phyloP scores from a whole-genome alignment of 306 rosid species.

The Begonia loranthoides region DNA sequence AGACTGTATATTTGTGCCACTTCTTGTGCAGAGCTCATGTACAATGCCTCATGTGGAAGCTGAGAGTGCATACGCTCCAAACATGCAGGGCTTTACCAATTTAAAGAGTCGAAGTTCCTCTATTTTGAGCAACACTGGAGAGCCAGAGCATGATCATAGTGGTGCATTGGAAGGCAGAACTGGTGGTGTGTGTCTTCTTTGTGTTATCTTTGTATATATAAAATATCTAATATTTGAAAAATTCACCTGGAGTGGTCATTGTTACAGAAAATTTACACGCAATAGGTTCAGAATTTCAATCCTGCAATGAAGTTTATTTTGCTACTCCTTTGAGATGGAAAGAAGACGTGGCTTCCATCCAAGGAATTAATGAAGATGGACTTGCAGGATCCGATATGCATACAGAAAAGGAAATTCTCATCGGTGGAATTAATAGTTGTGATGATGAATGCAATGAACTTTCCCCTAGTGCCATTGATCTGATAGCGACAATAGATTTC shows the following conservation, averaged over 20 bases:
- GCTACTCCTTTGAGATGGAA: constrained; percentile 14
- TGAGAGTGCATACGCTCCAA: constrained; percentile 32
- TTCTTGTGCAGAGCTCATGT: constrained; percentile 51
- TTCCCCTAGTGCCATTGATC: constrained; percentile 42
- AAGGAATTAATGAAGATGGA: constrained; percentile 5
- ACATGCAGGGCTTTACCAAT: constrained; percentile 32
- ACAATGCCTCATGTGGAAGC: constrained; percentile 33
- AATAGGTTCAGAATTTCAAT: constrained; percentile 19
- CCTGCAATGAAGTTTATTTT: constrained; percentile 19
- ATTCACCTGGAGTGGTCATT: neutral
- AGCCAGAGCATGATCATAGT: constrained; percentile 20
- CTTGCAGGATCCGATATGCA: constrained; percentile 12
- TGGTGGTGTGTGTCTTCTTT: constrained; percentile 18
- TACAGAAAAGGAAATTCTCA: constrained; percentile 14
- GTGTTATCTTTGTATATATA: constrained; percentile 4
- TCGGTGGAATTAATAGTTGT: constrained; percentile 18
- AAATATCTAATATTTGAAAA: too few species aligned
- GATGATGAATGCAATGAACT: constrained; percentile 24
- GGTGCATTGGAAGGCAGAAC: neutral
- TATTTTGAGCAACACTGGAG: constrained; percentile 19
- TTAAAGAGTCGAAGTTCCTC: constrained; percentile 22
- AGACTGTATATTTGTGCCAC: constrained; percentile 20
- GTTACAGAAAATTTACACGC: constrained; percentile 26
- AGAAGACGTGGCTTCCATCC: constrained; percentile 6
- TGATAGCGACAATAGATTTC: constrained; percentile 46